Evolutionary conservation across 257 asterid species (phyloP).

Genomic region (Solanum pinnatisectum): DNA sequence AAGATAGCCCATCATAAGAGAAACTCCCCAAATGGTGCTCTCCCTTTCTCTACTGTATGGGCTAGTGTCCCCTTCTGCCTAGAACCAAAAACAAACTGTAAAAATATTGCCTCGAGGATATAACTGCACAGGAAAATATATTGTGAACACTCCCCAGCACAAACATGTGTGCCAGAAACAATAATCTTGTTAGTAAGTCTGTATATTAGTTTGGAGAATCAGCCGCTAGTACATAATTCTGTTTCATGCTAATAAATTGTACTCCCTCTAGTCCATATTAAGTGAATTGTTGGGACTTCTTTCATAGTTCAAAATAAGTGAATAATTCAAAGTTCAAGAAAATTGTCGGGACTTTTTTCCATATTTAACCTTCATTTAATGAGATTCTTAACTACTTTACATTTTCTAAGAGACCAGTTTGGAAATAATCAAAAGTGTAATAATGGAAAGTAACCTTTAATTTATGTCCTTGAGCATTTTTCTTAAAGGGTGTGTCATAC

Average conservation of each 20-base stretch:
- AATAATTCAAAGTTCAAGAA: not conserved
- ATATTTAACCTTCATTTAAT: not conserved
- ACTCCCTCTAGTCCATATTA: not conserved
- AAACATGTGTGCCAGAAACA: not conserved
- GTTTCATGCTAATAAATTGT: not conserved
- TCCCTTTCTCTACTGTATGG: constrained; percentile 78
- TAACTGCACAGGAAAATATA: not conserved
- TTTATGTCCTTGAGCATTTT: not conserved
- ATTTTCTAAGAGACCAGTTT: not conserved
- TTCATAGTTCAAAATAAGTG: not conserved
- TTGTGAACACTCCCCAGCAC: not conserved
- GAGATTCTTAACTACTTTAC: not conserved
- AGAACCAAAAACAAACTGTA: constrained; percentile 13
- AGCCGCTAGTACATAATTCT: not conserved
- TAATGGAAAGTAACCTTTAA: not conserved
- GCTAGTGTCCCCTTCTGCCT: constrained; percentile 78
- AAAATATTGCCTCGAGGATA: not conserved
- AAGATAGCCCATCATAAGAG: constrained; percentile 93
- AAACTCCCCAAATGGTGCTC: constrained; percentile 98
- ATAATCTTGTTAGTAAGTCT: not conserved
- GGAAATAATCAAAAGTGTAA: not conserved
- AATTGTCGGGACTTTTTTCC: not conserved
- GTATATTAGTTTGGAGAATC: not conserved
- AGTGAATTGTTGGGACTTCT: not conserved
- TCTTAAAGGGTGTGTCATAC: not conserved